Conservation (phyloP, 352 stramenopile genomes). For the Phytophthora quininea region DNA sequence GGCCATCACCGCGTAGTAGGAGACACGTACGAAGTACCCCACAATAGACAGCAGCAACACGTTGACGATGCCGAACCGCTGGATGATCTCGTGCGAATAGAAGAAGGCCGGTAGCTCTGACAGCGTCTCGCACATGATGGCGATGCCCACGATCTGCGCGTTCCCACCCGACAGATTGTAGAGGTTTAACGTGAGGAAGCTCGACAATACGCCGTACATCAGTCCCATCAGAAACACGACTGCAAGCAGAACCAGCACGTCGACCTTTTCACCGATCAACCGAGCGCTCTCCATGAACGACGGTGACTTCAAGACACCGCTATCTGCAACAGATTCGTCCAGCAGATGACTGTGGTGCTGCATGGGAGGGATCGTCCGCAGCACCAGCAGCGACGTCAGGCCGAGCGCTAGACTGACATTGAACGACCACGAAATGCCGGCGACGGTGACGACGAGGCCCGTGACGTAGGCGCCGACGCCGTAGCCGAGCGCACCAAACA, state of each 20-base stretch:
- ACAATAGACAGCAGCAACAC: conserved; percentile 74
- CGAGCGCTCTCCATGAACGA: conserved; percentile 50
- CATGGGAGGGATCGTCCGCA: conserved; percentile 66
- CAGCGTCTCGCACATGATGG: conserved; percentile 80
- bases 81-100: conserved; percentile 73
- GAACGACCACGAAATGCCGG: conserved; percentile 79
- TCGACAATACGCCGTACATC: conserved; percentile 85
- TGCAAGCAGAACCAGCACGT: conserved; percentile 72
- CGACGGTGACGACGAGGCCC: conserved; percentile 60
- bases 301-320: conserved; percentile 15
- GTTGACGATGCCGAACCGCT: conserved; percentile 72
- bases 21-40: conserved; percentile 71
- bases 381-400: conserved; percentile 62
- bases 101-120: conserved; percentile 87
- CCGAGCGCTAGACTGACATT: conserved; percentile 63
- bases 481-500: conserved; percentile 80
- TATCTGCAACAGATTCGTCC: conserved; percentile 29
- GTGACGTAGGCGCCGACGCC: conserved; percentile 70
- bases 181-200: conserved; percentile 83
- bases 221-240: conserved; percentile 83
- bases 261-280: conserved; percentile 45
- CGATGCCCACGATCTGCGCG: conserved; percentile 79
- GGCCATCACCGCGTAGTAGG: conserved; percentile 79
- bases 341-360: conserved; percentile 34
- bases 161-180: conserved; percentile 80